Percentiles rank a stretch among this genome's conserved stretches.
phyloP scores from a whole-genome alignment of 2,329 filamentous ascomycete genomes.

The Escovopsis weberi region DNA sequence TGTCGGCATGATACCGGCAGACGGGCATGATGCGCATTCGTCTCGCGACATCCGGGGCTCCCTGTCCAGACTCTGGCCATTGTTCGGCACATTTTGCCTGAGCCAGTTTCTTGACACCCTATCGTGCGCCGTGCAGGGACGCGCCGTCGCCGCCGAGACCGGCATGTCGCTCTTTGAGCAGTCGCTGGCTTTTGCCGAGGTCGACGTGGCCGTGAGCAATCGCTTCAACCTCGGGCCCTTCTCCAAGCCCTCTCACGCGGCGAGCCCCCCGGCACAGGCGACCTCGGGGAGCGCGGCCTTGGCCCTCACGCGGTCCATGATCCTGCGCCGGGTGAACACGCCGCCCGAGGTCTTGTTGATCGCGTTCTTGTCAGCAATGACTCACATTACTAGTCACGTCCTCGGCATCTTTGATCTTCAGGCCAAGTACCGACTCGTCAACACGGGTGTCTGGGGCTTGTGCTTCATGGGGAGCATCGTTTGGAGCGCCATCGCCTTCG shows the following conservation, averaged over 20 bases:
- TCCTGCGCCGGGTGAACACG: conserved; percentile 71
- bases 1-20: conserved; percentile 49
- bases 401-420: conserved; percentile 72
- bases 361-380: conserved; percentile 75
- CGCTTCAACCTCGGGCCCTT: conserved; percentile 61
- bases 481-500: conserved; percentile 55
- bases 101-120: conserved; percentile 85
- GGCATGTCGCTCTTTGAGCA: conserved; percentile 96
- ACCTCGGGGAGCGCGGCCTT: conserved; percentile 18
- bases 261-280: conserved; percentile 9
- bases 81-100: conserved; percentile 54
- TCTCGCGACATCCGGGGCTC: conserved; percentile 55
- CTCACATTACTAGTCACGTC: conserved; percentile 71
- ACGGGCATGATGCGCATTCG: conserved; percentile 29
- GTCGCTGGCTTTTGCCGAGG: conserved; percentile 88
- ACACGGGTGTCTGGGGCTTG: conserved; percentile 78
- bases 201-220: conserved; percentile 72
- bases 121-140: conserved; percentile 75
- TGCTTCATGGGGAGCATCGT: conserved; percentile 79
- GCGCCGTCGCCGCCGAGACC: conserved; percentile 66
- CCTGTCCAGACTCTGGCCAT: conserved; percentile 58
- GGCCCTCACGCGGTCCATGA: conserved; percentile 46
- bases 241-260: conserved; percentile 26
- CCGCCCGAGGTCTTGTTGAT: conserved; percentile 80
- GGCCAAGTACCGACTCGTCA: conserved; percentile 64